phyloP scores from a whole-genome alignment of 805 yeast species.

The Saccharomycopsis olivae region DNA sequence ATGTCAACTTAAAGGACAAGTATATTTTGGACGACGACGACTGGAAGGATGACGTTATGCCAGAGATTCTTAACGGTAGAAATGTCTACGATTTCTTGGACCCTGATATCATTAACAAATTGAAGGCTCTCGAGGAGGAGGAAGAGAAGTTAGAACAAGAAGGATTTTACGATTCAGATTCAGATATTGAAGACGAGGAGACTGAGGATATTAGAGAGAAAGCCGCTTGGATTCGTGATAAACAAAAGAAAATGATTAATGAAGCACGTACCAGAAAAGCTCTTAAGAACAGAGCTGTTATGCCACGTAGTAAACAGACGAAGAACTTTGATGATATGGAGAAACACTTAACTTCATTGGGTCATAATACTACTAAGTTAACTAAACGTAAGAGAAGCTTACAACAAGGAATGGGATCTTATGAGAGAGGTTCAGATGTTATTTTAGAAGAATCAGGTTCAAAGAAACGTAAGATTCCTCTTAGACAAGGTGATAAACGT shows the following conservation, averaged over 20 bases:
- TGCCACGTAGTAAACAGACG: slow-evolving; percentile 83
- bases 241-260: slow-evolving; percentile 86
- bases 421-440: slow-evolving; percentile 64
- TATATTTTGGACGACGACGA: slow-evolving; percentile 90
- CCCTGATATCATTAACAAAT: slow-evolving; percentile 86
- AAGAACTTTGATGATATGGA: slow-evolving; percentile 74
- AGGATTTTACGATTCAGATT: slow-evolving; percentile 92
- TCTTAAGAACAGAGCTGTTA: slow-evolving; percentile 72
- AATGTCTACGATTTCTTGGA: slow-evolving; percentile 97
- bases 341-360: slow-evolving; percentile 78
- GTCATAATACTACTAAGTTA: slow-evolving; percentile 72
- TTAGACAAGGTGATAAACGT: slow-evolving; percentile 66
- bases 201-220: slow-evolving; percentile 65
- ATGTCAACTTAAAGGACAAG: slow-evolving; percentile 85
- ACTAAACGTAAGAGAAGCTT: slow-evolving; percentile 38
- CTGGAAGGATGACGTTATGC: slow-evolving; percentile 97
- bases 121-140: slow-evolving; percentile 93
- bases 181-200: slow-evolving; percentile 57
- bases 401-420: slow-evolving; percentile 29
- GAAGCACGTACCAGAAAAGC: slow-evolving; percentile 83
- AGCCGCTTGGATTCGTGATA: slow-evolving; percentile 92
- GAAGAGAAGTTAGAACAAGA: slow-evolving; percentile 88
- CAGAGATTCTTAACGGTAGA: slow-evolving; percentile 91
- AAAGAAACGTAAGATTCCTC: slow-evolving; percentile 35
- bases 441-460: slow-evolving; percentile 43